phyloP scores from a whole-genome alignment of 805 yeast species.

The Jamesozyma hellenica region DNA sequence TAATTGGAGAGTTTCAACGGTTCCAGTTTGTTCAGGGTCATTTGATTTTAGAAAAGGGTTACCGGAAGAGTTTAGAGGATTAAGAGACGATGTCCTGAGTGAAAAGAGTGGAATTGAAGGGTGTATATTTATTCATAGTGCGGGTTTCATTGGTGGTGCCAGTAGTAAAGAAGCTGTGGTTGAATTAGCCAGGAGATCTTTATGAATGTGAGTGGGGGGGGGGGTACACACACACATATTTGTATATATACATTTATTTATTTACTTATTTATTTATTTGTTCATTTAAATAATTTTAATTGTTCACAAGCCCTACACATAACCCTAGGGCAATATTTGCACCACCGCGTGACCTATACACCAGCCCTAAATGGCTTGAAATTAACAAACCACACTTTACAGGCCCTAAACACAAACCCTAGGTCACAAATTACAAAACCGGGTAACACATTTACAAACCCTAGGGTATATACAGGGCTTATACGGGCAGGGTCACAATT shows the following conservation, averaged over 20 bases:
- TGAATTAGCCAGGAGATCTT: constrained; percentile 50
- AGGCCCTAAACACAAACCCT: too few relatives aligned
- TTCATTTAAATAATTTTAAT: neutral
- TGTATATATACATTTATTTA: neutral
- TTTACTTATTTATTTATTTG: too few relatives aligned
- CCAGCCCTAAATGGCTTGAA: too few relatives aligned
- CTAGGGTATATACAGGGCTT: too few relatives aligned
- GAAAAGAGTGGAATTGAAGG: constrained; percentile 71
- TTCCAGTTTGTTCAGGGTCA: constrained; percentile 65
- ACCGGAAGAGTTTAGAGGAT: constrained; percentile 91
- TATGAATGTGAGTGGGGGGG: constrained; percentile 7
- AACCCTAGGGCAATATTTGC: too few relatives aligned
- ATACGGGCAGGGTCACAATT: too few relatives aligned
- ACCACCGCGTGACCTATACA: too few relatives aligned
- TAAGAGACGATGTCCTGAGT: constrained; percentile 77
- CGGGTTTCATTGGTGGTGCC: constrained; percentile 96
- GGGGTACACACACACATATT: neutral
- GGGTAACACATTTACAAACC: too few relatives aligned
- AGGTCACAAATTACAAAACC: too few relatives aligned
- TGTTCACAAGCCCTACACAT: too few relatives aligned
- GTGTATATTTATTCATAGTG: constrained; percentile 88
- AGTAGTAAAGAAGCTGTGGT: constrained; percentile 68
- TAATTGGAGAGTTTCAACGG: constrained; percentile 85
- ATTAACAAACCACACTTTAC: too few relatives aligned
- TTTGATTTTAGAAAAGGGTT: constrained; percentile 80